phyloP scores from a whole-genome alignment of 345 rosid genomes.

The Balakata baccata region DNA sequence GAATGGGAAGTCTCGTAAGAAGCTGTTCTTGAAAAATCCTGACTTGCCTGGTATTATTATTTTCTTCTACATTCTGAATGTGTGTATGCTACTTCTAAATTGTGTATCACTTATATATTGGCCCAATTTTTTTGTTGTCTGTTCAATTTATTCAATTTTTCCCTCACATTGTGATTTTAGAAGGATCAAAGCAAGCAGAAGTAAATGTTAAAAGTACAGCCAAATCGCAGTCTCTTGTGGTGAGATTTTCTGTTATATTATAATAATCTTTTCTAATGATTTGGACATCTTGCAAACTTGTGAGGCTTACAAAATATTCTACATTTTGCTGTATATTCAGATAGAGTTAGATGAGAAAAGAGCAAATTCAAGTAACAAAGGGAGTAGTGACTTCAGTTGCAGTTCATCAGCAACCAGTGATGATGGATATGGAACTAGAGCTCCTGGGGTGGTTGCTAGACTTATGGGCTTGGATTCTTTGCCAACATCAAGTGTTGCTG shows the following conservation, averaged over 20 bases:
- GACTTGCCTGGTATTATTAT: constrained; percentile 42
- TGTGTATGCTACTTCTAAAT: not conserved
- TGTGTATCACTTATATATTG: not conserved
- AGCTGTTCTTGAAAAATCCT: constrained; percentile 48
- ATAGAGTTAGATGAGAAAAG: constrained; percentile 44
- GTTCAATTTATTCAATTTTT: not conserved
- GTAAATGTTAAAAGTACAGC: constrained; percentile 34
- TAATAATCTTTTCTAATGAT: constrained; percentile 7
- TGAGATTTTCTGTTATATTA: constrained; percentile 25
- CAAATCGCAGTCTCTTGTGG: constrained; percentile 37
- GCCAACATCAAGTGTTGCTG: constrained; percentile 50
- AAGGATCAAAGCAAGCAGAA: constrained; percentile 43
- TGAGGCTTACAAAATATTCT: constrained; percentile 16
- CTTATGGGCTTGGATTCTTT: constrained; percentile 93
- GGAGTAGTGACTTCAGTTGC: constrained; percentile 50
- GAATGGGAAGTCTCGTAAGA: constrained; percentile 84
- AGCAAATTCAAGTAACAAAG: constrained; percentile 39
- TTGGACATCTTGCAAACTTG: not conserved
- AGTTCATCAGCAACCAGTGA: constrained; percentile 68
- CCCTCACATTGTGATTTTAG: constrained; percentile 25
- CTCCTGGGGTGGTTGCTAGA: constrained; percentile 88
- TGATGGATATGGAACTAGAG: constrained; percentile 56
- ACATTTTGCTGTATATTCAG: constrained; percentile 29
- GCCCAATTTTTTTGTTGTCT: not conserved
- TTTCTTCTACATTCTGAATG: not conserved